Percentiles rank a stretch among this genome's conserved stretches.
These are phyloP conservation scores for Micractinium sp. DNA, from an alignment of 139 green algal genomes.

Conservation along the genomic window DNA sequence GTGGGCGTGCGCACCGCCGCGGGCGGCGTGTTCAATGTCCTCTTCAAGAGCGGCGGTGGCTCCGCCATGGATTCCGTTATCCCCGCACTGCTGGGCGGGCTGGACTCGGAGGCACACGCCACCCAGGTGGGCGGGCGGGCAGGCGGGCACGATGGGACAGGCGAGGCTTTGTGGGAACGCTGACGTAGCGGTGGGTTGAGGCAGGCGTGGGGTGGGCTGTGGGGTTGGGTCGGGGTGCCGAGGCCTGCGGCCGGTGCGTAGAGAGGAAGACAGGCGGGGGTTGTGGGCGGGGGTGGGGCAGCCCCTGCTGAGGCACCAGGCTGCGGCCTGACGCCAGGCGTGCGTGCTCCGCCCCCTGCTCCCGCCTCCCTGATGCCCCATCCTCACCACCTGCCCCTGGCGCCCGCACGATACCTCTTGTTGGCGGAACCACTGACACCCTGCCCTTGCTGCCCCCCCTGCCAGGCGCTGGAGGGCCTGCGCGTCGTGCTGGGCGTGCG, in stretches of 20 bases:
- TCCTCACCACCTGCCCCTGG: background rate
- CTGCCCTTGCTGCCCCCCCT: background rate
- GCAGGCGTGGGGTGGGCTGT: too few species aligned
- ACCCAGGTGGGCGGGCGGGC: slow-evolving; percentile 15
- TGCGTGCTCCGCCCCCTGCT: too few species aligned
- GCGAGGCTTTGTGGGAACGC: background rate
- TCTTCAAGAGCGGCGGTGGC: slow-evolving; percentile 81
- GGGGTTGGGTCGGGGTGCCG: too few species aligned
- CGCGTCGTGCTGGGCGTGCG: slow-evolving; percentile 84
- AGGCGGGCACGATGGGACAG: background rate
- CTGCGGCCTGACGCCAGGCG: too few species aligned
- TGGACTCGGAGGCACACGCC: slow-evolving; percentile 57
- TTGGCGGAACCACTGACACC: background rate
- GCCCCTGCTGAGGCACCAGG: too few species aligned
- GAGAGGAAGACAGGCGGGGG: too few species aligned
- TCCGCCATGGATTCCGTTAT: slow-evolving; percentile 86
- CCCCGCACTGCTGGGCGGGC: slow-evolving; percentile 72
- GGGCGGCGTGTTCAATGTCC: slow-evolving; percentile 84
- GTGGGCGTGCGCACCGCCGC: slow-evolving; percentile 71
- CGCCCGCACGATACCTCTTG: too few species aligned
- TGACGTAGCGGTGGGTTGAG: background rate
- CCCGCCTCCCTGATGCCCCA: too few species aligned
- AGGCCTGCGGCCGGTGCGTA: too few species aligned
- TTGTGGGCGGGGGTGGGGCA: too few species aligned
- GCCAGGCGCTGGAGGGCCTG: slow-evolving; percentile 84